Percentiles rank a stretch among this genome's conserved stretches.
These are phyloP conservation scores for Ambrosia trifida DNA, from an alignment of 129 eudicot genomes.

Conservation along the genomic window DNA sequence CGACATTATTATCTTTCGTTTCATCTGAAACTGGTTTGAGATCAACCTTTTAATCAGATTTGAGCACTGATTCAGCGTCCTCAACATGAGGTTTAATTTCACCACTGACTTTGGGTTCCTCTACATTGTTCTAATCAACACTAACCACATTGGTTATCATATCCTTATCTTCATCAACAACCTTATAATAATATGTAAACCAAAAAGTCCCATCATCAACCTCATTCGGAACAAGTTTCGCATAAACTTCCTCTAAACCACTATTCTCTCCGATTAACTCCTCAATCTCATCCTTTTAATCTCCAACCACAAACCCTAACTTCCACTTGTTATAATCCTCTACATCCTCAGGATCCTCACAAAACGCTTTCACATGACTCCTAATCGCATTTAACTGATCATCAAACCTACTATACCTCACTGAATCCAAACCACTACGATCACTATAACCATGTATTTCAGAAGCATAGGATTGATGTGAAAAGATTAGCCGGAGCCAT, in stretches of 20 bases:
- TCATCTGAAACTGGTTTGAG: conserved; percentile 41
- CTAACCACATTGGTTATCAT: conserved; percentile 19
- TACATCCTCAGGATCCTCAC: conserved; percentile 66
- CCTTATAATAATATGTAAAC: conserved; percentile 70
- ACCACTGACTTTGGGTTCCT: conserved; percentile 5
- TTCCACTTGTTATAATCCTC: conserved; percentile 77
- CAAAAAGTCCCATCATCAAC: too few relatives aligned
- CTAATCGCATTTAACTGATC: conserved; percentile 59
- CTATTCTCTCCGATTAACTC: conserved; percentile 59
- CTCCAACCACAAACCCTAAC: conserved; percentile 63
- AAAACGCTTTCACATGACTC: conserved; percentile 50
- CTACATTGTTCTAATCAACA: conserved; percentile 28
- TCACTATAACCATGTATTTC: too few relatives aligned
- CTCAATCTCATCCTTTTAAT: conserved; percentile 58
- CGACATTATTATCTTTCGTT: conserved; percentile 38
- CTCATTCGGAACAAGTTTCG: too few relatives aligned
- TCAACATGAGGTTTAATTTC: conserved; percentile 17
- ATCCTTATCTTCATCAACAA: conserved; percentile 26
- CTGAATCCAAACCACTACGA: conserved; percentile 28
- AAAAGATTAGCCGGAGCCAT: too few relatives aligned
- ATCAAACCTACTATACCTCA: conserved; percentile 63
- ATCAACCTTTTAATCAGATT: conserved; percentile 36
- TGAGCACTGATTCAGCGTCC: conserved; percentile 30
- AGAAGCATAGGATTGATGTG: background rate
- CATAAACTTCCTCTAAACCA: conserved; percentile 50